Base-by-base conservation (phyloP, 2,329 filamentous ascomycete species). In the Paraphoma chrysanthemicola region DNA sequence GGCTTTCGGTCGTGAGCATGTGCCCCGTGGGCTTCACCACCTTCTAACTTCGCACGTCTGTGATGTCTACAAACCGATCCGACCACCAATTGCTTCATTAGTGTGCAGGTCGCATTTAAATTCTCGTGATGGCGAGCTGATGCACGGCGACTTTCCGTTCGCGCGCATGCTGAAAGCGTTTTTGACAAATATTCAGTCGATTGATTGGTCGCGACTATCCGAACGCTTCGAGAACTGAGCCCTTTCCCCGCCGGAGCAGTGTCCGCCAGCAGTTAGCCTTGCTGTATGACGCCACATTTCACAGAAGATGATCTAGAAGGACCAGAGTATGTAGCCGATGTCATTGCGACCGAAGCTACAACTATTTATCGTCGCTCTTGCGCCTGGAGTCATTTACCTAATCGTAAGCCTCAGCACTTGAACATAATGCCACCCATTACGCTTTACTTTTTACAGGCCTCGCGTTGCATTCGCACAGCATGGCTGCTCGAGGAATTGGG, bases 361-460 rank as follows among this genome's bases (percentile, higher is more conserved):
- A 6, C 23, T 23, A 23, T 23, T 23, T 23, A 23, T 3, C 31
- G 23, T 23, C 23, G 23, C 23, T 5, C 23, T 23, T 2, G 5
- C 23, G 23, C 23, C 23, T 23, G 5, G 23, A 23, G n/a, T n/a
- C n/a, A n/a, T n/a, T n/a, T n/a, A n/a, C n/a, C n/a, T n/a, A n/a
- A n/a, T n/a, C n/a, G n/a, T n/a, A n/a, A n/a, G n/a, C n/a, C n/a
- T n/a, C n/a, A n/a, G n/a, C n/a, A n/a, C n/a, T n/a, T n/a, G n/a
- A n/a, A n/a, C 11, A 47, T 12, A 8, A 66, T 66, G 62, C 43
- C 65, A 28, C 55, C 58, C 43, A 80, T 82, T 48, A 82, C 78
- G 1, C 76, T 83, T 30, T 80, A 76, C 66, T 82, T 82, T 62
- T 76, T 83, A 9, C 78, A 82, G 68, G 77, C 79, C 45, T 82